Evolutionary conservation across 208 protist species (phyloP), one percentile per base, ranked within the genome.

Genomic region (Leptomonas pyrrhocoris): DNA sequence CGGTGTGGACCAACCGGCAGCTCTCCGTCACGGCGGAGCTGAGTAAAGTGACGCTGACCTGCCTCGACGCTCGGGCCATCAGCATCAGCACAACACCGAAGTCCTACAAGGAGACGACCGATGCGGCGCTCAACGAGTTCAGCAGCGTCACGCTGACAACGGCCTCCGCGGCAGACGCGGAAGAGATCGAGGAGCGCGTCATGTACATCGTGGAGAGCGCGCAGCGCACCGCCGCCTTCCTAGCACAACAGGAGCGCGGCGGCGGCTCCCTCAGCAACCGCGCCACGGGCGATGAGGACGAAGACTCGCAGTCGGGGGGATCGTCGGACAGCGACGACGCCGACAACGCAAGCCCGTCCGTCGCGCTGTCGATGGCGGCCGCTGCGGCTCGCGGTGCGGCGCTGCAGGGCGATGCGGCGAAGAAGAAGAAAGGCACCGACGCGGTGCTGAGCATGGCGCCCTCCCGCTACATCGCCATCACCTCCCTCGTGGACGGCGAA

Each of bases 401-500:
- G 31, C 56, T 67, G 56, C 64, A 71, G 57, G 61, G 55, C 12
- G 61, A 70, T 25, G 55, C 69, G 0, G 68, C 59, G 2, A 72
- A 57, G 36, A 67, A 67, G 40, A 72, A 73, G 19, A 77, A 86
- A 31, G 73, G 57, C 21, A n/a, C 50, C 19, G 68, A 78, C 7
- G 67, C 71, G 18, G 38, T 84, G 27, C 80, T 49, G 79, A 58
- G 61, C 81, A 57, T 87, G 51, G 78, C 84, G 7, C 88, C 90
- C 8, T 88, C 86, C 46, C 84, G 90, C 25, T 94, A 94, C 76
- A 86, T 92, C 31, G 86, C 88, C 28, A 84, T 97, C 56, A 87
- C 88, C 25, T 95, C 92, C 8, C 80, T 95, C 45, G 89, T 95
- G 18, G 88, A 95, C 59, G 88, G 88, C 16, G 89, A 97, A 74